phyloP scores from a whole-genome alignment of 192 early-diverging fungal genomes.

The Podila epicladia region DNA sequence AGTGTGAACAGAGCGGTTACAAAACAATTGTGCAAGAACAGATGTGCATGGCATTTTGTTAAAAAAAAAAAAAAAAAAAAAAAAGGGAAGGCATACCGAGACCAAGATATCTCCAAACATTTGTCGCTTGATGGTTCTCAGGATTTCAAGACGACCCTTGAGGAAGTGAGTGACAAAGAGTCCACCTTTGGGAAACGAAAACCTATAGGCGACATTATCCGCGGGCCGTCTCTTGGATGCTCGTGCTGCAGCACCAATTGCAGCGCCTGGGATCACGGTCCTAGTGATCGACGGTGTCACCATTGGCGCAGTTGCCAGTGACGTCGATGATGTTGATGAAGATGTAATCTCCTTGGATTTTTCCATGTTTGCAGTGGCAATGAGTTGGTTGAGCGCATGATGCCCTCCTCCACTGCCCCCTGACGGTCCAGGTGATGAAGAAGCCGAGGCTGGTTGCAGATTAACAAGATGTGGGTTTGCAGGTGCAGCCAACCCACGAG shows the following conservation, averaged over 20 bases:
- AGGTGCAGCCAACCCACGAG: slow-evolving; percentile 24
- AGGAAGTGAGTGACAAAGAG: slow-evolving; percentile 53
- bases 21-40: neutral
- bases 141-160: slow-evolving; percentile 55
- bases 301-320: neutral
- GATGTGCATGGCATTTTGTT: neutral
- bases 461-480: slow-evolving; percentile 48
- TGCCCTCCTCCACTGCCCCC: slow-evolving; percentile 6
- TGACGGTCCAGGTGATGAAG: neutral
- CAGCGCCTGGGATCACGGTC: neutral
- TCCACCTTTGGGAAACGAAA: slow-evolving; percentile 53
- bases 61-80: neutral
- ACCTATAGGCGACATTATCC: slow-evolving; percentile 51
- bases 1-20: neutral
- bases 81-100: slow-evolving; percentile 14
- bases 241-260: slow-evolving; percentile 1
- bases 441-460: slow-evolving; percentile 3
- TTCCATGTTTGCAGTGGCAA: slow-evolving; percentile 29
- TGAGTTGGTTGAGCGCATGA: slow-evolving; percentile 41
- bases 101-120: slow-evolving; percentile 56
- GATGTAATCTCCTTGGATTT: slow-evolving; percentile 24
- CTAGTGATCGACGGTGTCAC: neutral
- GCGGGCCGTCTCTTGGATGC: slow-evolving; percentile 11
- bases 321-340: neutral
- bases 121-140: slow-evolving; percentile 54